Base-by-base conservation (phyloP, 768 basidiomycete species). In the Leucosporidium creatinivorum region DNA sequence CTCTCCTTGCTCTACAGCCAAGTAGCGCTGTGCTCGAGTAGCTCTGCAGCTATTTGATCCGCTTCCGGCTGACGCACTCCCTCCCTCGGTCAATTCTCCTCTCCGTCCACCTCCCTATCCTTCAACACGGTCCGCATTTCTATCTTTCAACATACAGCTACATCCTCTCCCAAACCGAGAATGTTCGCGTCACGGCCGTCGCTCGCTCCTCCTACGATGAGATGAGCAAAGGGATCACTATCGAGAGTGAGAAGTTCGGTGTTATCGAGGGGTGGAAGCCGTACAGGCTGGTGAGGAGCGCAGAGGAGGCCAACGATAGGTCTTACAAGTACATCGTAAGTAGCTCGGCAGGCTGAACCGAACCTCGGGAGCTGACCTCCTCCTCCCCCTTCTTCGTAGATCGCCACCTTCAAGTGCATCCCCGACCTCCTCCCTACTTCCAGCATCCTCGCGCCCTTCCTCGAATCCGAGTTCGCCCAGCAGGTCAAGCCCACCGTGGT, bases 381-480 rank as follows among this genome's bases (percentile, higher is more conserved):
- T 51, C 50, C 21, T 51, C 50, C 50, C 10, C 21, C 17, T 51
- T 23, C 25, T n/a, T 13, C n/a, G 21, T 54, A 61, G 49, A 68
- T 90, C 36, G 75, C 89, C 57, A 81, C 85, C 5, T 88, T 87
- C 1, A 90, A 90, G 75, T 84, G 85, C 6, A 78, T 89, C 23
- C 88, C 88, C 5, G 88, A 90, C 72, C 74, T 87, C 15, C 73
- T 79, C 1, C 82, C 81, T 17, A 88, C 86, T 9, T 79, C 87
- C 0, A 75, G 78, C 6, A 76, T 89, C 12, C 80, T 90, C 28
- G 79, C 79, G 10, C 83, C 86, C 9, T 76, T 89, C 48, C 76
- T 89, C 55, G 80, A 81, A 4, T 52, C 28, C 25, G 36, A 61
- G 13, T 79, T 81, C 68, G 69, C 80, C 7, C 84, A 86, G 72